These are phyloP conservation scores for Tulasnella calospora DNA, from an alignment of 768 basidiomycete species.

Conservation along the genomic window DNA sequence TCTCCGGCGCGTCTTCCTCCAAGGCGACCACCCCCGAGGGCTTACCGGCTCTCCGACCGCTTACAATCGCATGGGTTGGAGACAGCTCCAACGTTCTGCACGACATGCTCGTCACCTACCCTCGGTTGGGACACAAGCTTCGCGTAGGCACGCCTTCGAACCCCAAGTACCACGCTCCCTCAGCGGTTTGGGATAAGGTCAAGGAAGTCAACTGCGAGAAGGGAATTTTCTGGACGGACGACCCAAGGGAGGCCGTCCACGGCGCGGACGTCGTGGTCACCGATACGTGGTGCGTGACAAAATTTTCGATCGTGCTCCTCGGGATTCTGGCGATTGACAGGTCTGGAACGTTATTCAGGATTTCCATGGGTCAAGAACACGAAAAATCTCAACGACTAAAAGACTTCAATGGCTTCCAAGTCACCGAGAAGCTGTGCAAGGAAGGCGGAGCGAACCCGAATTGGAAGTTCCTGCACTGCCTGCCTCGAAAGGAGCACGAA, in stretches of 20 bases:
- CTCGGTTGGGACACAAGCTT: slow-evolving; percentile 81
- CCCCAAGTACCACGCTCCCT: slow-evolving; percentile 76
- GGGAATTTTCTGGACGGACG: slow-evolving; percentile 64
- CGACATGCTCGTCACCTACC: slow-evolving; percentile 91
- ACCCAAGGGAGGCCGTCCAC: slow-evolving; percentile 81
- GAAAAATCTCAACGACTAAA: too few species aligned
- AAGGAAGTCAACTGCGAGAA: slow-evolving; percentile 68
- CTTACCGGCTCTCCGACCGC: slow-evolving; percentile 59
- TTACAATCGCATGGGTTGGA: slow-evolving; percentile 90
- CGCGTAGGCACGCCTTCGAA: slow-evolving; percentile 91
- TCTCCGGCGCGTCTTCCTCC: slow-evolving; percentile 34
- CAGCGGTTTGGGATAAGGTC: slow-evolving; percentile 78
- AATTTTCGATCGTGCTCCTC: too few species aligned
- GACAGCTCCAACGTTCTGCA: slow-evolving; percentile 94
- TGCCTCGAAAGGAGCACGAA: too few species aligned
- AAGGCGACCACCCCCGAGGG: background rate
- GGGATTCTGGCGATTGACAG: too few species aligned
- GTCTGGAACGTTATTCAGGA: too few species aligned
- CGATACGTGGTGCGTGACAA: too few species aligned
- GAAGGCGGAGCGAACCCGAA: too few species aligned
- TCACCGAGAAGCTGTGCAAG: too few species aligned
- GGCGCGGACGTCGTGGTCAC: slow-evolving; percentile 96
- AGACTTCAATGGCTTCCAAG: too few species aligned
- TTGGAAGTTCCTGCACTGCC: too few species aligned
- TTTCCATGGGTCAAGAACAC: too few species aligned